Conservation (phyloP, 306 rosid species). For the Malus sieversii region DNA sequence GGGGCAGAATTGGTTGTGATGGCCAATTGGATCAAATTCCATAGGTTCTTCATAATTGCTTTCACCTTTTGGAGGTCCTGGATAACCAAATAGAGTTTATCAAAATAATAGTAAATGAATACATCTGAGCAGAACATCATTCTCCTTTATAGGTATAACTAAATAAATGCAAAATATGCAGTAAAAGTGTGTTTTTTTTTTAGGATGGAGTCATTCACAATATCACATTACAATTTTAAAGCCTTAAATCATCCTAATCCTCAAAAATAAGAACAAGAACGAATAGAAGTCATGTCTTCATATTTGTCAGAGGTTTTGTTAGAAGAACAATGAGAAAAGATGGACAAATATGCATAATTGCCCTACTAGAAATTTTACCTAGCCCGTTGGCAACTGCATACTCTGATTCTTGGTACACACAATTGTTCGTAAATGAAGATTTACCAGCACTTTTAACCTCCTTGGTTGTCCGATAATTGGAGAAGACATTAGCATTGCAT, state of each 20-base stretch:
- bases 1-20: constrained; percentile 93
- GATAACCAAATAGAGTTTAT: constrained; percentile 7
- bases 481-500: constrained; percentile 56
- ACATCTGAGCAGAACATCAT: not conserved
- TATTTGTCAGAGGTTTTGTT: not conserved
- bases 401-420: constrained; percentile 43
- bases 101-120: not conserved
- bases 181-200: not conserved
- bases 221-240: not conserved
- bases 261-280: not conserved
- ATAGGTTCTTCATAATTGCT: constrained; percentile 78
- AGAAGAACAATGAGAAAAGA: not conserved
- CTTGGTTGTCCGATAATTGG: constrained; percentile 52
- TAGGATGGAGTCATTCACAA: not conserved
- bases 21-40: constrained; percentile 82
- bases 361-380: constrained; percentile 35
- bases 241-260: not conserved
- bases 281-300: not conserved
- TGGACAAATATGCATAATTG: not conserved
- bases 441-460: constrained; percentile 65
- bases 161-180: not conserved
- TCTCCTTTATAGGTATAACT: not conserved
- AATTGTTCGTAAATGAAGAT: constrained; percentile 55
- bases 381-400: constrained; percentile 49
- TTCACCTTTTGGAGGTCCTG: constrained; percentile 87